Conservation (phyloP, 768 basidiomycete species). For the Butyriboletus loyo region DNA sequence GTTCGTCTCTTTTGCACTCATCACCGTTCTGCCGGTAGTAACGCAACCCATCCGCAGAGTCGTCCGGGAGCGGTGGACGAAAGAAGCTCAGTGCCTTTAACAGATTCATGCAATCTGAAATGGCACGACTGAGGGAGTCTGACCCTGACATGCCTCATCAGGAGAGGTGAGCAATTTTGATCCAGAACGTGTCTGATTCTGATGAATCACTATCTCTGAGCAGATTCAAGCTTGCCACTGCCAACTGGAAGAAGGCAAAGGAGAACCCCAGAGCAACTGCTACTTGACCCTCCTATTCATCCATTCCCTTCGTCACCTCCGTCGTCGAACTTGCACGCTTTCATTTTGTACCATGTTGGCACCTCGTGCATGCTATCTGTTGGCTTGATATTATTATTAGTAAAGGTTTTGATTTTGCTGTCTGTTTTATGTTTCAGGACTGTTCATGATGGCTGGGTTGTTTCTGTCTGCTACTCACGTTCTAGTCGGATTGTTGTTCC, state of each 20-base stretch:
- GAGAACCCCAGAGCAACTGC: constrained; percentile 53
- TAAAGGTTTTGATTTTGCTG: constrained; percentile 23
- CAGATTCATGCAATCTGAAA: constrained; percentile 77
- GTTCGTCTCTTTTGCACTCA: constrained; percentile 35
- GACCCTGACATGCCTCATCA: constrained; percentile 71
- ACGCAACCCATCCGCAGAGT: constrained; percentile 41
- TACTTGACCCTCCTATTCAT: constrained; percentile 18
- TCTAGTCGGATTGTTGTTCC: constrained; percentile 7
- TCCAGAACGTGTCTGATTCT: neutral
- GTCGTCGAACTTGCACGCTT: constrained; percentile 8
- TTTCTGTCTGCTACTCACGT: constrained; percentile 7
- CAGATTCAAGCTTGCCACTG: constrained; percentile 70
- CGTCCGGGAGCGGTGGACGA: constrained; percentile 47
- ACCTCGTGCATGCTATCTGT: constrained; percentile 10
- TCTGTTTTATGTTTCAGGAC: constrained; percentile 6
- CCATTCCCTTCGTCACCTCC: constrained; percentile 2
- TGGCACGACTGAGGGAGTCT: constrained; percentile 73
- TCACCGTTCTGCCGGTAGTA: constrained; percentile 14
- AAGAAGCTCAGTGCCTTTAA: constrained; percentile 73
- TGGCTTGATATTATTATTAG: constrained; percentile 32
- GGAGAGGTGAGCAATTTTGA: constrained; percentile 50
- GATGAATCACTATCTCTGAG: constrained; percentile 3
- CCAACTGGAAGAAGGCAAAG: constrained; percentile 75
- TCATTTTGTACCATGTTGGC: constrained; percentile 18
- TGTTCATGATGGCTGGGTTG: constrained; percentile 5